These are phyloP conservation scores for Dactylellina leptospora DNA, from an alignment of 2,329 filamentous ascomycete genomes.

Conservation along the genomic window DNA sequence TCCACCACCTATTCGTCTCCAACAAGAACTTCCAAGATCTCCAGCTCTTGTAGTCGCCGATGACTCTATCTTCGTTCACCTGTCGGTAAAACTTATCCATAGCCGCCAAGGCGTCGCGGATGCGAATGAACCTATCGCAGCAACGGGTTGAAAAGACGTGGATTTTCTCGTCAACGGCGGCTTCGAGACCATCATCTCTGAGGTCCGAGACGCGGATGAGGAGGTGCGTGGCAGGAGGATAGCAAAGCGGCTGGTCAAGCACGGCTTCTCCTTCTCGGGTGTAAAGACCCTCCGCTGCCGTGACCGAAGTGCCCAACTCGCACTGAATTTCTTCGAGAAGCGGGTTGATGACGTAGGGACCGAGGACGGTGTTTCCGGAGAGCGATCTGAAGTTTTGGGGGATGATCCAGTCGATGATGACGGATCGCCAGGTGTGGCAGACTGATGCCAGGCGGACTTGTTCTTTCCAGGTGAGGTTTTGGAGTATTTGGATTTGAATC, in stretches of 20 bases:
- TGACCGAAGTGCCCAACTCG: slow-evolving; percentile 23
- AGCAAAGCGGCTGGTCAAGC: slow-evolving; percentile 39
- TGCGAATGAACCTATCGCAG: slow-evolving; percentile 36
- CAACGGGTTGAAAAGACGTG: slow-evolving; percentile 38
- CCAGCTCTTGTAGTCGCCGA: slow-evolving; percentile 44
- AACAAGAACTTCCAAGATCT: slow-evolving; percentile 46
- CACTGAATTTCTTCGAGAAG: slow-evolving; percentile 28
- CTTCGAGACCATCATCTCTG: slow-evolving; percentile 38
- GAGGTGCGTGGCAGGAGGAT: slow-evolving; percentile 23
- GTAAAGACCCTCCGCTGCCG: slow-evolving; percentile 15
- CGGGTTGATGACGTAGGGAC: slow-evolving; percentile 40
- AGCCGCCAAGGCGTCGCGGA: slow-evolving; percentile 26
- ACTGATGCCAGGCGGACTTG: slow-evolving; percentile 41
- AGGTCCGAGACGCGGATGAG: slow-evolving; percentile 31
- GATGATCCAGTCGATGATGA: slow-evolving; percentile 39
- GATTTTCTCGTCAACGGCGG: slow-evolving; percentile 34
- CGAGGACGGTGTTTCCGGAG: slow-evolving; percentile 35
- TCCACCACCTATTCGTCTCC: slow-evolving; percentile 51
- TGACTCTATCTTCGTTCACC: slow-evolving; percentile 42
- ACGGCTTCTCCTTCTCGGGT: slow-evolving; percentile 20
- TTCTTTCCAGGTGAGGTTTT: slow-evolving; percentile 41
- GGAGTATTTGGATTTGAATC: slow-evolving; percentile 41
- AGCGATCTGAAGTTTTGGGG: slow-evolving; percentile 38
- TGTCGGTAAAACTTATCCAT: slow-evolving; percentile 48
- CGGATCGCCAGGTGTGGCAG: slow-evolving; percentile 41